These are phyloP conservation scores for Voacanga thouarsii DNA, from an alignment of 257 asterid genomes.

Conservation along the genomic window DNA sequence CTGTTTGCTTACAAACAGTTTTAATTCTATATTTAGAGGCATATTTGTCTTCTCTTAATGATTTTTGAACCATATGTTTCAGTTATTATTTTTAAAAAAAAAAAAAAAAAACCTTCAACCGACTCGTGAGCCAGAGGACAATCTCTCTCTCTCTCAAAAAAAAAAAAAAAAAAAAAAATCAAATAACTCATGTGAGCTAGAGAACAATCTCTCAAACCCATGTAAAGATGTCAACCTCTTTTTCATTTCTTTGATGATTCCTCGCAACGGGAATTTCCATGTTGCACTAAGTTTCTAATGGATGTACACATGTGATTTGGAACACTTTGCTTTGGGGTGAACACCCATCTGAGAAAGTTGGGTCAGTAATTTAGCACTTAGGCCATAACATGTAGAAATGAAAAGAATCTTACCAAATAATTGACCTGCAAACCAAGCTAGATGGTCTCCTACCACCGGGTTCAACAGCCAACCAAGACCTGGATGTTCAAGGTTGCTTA, in stretches of 20 bases:
- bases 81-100: too few relatives aligned
- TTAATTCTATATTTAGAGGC: background rate
- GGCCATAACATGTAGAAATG: background rate
- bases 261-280: background rate
- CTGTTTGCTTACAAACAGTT: background rate
- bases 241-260: background rate
- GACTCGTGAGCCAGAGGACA: background rate
- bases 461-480: too few relatives aligned
- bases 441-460: too few relatives aligned
- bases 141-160: too few relatives aligned
- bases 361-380: background rate
- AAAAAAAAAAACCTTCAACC: background rate
- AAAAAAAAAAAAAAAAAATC: too few relatives aligned
- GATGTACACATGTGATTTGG: background rate
- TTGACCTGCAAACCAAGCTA: too few relatives aligned
- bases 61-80: background rate
- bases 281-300: background rate
- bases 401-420: background rate
- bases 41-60: background rate
- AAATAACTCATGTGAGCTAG: background rate
- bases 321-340: background rate
- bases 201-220: background rate
- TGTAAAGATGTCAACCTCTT: background rate
- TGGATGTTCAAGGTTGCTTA: too few relatives aligned
- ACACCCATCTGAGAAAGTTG: background rate